Evolutionary conservation across 2,329 filamentous ascomycete species (phyloP).

Genomic region (Calonectria crousiana): DNA sequence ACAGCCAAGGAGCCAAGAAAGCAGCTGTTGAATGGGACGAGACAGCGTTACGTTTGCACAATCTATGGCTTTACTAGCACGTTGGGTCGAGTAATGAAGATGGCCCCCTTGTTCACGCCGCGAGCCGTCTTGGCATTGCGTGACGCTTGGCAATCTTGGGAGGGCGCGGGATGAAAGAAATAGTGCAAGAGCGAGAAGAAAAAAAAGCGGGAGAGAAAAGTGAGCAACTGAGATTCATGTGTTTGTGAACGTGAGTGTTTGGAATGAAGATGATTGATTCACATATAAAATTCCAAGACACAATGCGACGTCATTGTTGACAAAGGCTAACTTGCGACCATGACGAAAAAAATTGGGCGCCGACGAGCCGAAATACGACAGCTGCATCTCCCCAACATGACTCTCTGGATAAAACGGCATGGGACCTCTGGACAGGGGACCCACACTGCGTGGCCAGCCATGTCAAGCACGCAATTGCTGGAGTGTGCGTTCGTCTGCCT

Average conservation of each 20-base stretch:
- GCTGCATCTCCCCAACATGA: background rate
- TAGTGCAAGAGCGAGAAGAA: background rate
- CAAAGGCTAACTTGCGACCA: background rate
- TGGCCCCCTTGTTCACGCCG: slow-evolving; percentile 2
- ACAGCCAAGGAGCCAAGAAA: background rate
- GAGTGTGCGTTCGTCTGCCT: background rate
- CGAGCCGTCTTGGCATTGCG: slow-evolving; percentile 25
- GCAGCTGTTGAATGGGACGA: background rate
- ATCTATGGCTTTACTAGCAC: background rate
- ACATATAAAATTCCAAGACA: background rate
- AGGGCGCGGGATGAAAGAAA: background rate
- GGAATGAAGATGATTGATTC: background rate
- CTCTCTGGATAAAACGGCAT: slow-evolving; percentile 19
- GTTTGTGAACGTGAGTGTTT: background rate
- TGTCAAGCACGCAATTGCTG: slow-evolving; percentile 21
- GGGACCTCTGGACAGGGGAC: background rate
- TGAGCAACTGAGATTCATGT: background rate
- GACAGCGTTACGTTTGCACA: background rate
- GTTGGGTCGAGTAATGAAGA: background rate
- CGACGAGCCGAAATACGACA: slow-evolving; percentile 18
- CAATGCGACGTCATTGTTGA: background rate
- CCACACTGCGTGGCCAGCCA: slow-evolving; percentile 1
- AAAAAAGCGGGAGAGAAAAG: background rate
- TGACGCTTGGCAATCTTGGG: slow-evolving; percentile 23
- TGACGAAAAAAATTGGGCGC: background rate